These are phyloP conservation scores for Cordyceps militaris DNA, from an alignment of 2,329 filamentous ascomycete genomes.

Conservation along the genomic window DNA sequence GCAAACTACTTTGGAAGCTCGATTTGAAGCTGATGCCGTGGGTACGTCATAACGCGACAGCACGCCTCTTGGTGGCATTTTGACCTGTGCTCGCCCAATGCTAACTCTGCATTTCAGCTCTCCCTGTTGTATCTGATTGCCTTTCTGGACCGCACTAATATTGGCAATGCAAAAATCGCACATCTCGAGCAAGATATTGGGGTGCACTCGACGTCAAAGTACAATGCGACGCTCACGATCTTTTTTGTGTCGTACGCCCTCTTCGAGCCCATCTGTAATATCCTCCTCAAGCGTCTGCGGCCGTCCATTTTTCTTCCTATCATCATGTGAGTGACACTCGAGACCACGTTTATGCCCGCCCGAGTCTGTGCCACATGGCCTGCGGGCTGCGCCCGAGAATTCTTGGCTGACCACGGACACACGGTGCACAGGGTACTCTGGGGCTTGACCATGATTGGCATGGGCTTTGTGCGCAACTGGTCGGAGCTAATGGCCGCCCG, in stretches of 20 bases:
- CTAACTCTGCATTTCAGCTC: constrained; percentile 33
- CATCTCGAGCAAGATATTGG: constrained; percentile 48
- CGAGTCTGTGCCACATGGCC: background rate
- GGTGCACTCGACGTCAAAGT: constrained; percentile 53
- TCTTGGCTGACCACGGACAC: background rate
- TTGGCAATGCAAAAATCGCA: constrained; percentile 61
- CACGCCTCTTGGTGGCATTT: background rate
- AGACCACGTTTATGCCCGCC: background rate
- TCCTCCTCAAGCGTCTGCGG: constrained; percentile 67
- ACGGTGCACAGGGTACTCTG: constrained; percentile 43
- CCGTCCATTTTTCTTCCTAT: constrained; percentile 74
- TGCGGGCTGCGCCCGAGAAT: background rate
- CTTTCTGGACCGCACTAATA: constrained; percentile 71
- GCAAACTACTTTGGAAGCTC: constrained; percentile 53
- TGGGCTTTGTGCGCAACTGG: constrained; percentile 59
- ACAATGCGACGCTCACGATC: constrained; percentile 69
- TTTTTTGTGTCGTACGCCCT: constrained; percentile 83
- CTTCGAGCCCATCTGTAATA: constrained; percentile 72
- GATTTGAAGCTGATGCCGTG: constrained; percentile 56
- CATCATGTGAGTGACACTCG: constrained; percentile 59
- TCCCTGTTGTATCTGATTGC: constrained; percentile 67
- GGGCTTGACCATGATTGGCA: constrained; percentile 63
- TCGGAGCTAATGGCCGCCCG: constrained; percentile 58
- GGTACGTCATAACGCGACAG: constrained; percentile 24
- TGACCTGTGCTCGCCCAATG: background rate